Base-by-base conservation (phyloP, 768 basidiomycete species). In the Dentipellis fragilis region DNA sequence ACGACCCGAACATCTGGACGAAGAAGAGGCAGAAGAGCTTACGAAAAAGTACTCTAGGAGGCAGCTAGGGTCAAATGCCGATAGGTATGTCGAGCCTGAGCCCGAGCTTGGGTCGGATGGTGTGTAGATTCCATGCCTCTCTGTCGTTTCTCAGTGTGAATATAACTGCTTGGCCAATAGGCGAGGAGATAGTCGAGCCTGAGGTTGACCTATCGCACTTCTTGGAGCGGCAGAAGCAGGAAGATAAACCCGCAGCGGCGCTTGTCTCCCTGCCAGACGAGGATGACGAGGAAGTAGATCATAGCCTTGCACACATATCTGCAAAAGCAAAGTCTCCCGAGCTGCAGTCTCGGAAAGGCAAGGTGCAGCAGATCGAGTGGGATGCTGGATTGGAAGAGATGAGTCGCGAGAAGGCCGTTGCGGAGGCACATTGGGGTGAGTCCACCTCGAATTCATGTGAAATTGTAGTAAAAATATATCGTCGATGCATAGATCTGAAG, bases 351-450 rank as follows among this genome's bases (percentile, higher is more conserved):
- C 79, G 72, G 64, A 90, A 90, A 64, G 87, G 86, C 0, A 84
- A 80, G 47, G 67, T 81, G 0, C 75, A 82, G 57, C 67, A 74
- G 52, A 79, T 92, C 17, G 77, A 78, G 53, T 92, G 89, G 89
- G 80, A 86, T 58, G 71, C 74, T 3, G 70, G 78, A 23, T 68
- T 91, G 2, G 86, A 89, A 35, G 73, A 78, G 37, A 70, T 92
- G 73, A 78, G 69, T 36, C 76, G 78, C 19, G 87, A 89, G 58
- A 91, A 89, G 63, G 77, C 78, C 1, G 76, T 78, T 5, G 87
- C 88, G 0, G 88, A 90, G 57, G 89, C 89, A 11, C 78, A 78
- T 21, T 74, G 87, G 75, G 89, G 89, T 87, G 53, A 46, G 73
- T 63, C 8, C 10, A 39, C 38, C 38, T 39, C 38, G 38, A n/a